Percentiles rank a stretch among this genome's conserved stretches.
Conservation (phyloP, 208 protist species). For the Trypanosoma cruzi region DNA sequence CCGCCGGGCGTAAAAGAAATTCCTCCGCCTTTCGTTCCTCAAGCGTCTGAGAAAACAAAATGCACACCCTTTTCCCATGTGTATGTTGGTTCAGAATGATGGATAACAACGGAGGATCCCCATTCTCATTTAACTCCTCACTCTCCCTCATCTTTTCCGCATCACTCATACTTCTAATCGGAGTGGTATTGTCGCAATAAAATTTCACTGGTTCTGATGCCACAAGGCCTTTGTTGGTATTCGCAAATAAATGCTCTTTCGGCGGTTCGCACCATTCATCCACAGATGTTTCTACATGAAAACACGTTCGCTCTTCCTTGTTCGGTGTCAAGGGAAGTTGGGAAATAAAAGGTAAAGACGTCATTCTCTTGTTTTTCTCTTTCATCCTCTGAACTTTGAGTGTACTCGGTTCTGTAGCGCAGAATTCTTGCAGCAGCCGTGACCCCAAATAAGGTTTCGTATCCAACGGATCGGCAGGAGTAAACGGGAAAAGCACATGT, state of each 20-base stretch:
- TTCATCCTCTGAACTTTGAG: background rate
- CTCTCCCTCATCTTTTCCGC: background rate
- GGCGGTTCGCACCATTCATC: conserved; percentile 1
- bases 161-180: background rate
- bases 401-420: background rate
- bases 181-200: too few relatives aligned
- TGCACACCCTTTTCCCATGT: background rate
- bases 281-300: background rate
- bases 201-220: background rate
- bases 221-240: background rate
- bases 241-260: background rate
- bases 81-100: background rate
- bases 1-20: background rate
- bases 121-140: background rate
- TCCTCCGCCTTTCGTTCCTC: conserved; percentile 8
- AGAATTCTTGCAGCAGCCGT: background rate
- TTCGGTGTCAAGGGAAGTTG: background rate
- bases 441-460: background rate
- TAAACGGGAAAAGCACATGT: conserved; percentile 3
- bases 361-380: background rate
- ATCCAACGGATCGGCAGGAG: background rate
- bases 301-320: background rate
- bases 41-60: conserved; percentile 7
- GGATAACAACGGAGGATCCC: background rate
- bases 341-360: background rate